phyloP scores from a whole-genome alignment of 345 rosid genomes.

The Gossypium anomalum region DNA sequence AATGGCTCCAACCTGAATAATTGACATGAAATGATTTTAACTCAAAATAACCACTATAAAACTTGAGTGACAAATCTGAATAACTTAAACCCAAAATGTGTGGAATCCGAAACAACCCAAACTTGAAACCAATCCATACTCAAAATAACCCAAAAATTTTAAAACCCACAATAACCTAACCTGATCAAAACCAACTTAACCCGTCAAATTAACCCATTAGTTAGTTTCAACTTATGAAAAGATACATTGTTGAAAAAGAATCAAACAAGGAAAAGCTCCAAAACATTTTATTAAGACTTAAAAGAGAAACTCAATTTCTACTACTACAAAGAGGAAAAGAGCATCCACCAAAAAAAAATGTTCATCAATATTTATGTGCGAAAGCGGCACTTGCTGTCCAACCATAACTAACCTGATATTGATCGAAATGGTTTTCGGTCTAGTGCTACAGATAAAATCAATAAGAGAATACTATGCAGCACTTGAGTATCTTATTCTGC shows the following conservation, averaged over 20 bases:
- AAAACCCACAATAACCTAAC: too few relatives aligned
- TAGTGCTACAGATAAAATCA: slow-evolving; percentile 1
- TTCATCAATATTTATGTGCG: not conserved
- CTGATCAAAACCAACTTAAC: too few relatives aligned
- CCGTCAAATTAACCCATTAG: too few relatives aligned
- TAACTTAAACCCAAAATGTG: too few relatives aligned
- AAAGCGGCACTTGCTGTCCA: slow-evolving; percentile 14
- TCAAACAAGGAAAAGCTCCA: slow-evolving; percentile 16
- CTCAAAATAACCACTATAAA: too few relatives aligned
- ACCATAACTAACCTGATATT: slow-evolving; percentile 10
- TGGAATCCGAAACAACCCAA: too few relatives aligned
- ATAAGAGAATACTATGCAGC: slow-evolving; percentile 20
- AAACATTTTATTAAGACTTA: slow-evolving; percentile 20
- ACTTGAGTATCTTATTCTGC: slow-evolving; percentile 47
- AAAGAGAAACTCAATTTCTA: slow-evolving; percentile 19
- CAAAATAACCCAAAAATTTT: too few relatives aligned
- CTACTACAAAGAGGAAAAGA: slow-evolving; percentile 20
- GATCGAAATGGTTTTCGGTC: slow-evolving; percentile 3
- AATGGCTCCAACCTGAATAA: too few relatives aligned
- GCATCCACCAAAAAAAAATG: slow-evolving; percentile 5
- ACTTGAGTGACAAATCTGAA: too few relatives aligned
- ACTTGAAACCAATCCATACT: too few relatives aligned
- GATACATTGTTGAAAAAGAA: slow-evolving; percentile 17
- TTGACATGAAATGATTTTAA: too few relatives aligned
- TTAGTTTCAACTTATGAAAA: slow-evolving; percentile 11